phyloP scores from a whole-genome alignment of 257 asterid species.

The Nicotiana knightiana region DNA sequence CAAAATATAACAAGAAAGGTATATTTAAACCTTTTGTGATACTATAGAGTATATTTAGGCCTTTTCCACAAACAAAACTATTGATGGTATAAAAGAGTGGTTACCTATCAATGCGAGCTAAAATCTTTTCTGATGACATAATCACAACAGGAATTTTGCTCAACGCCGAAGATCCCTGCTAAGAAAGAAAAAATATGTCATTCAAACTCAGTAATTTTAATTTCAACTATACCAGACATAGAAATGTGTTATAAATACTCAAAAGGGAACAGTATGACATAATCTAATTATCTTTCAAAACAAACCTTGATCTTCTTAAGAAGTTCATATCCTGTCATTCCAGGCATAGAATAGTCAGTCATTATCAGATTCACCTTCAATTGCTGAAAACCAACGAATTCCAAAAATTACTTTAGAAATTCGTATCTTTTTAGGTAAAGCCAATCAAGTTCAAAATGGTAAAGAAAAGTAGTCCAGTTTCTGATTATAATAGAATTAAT shows the following conservation, averaged over 20 bases:
- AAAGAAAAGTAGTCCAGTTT: too few species aligned
- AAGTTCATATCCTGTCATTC: conserved; percentile 91
- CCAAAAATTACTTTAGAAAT: background rate
- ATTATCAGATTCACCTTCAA: conserved; percentile 74
- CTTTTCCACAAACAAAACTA: background rate
- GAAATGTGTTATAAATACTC: too few species aligned
- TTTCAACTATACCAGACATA: too few species aligned
- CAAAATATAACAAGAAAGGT: too few species aligned
- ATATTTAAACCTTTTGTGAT: too few species aligned
- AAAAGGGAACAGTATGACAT: background rate
- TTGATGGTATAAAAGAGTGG: background rate
- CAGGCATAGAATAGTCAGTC: conserved; percentile 94
- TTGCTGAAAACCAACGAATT: conserved; percentile 31
- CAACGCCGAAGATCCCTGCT: conserved; percentile 63
- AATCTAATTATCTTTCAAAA: background rate
- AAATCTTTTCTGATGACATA: conserved; percentile 79
- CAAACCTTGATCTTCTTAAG: conserved; percentile 80
- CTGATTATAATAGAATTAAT: background rate
- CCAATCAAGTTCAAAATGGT: too few species aligned
- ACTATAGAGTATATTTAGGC: too few species aligned
- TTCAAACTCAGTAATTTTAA: background rate
- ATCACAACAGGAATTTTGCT: conserved; percentile 77
- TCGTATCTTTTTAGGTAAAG: background rate
- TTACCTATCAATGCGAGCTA: conserved; percentile 78
- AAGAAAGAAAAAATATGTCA: background rate